Conservation (phyloP, 2,329 filamentous ascomycete species). For the Aschersonia sp. region DNA sequence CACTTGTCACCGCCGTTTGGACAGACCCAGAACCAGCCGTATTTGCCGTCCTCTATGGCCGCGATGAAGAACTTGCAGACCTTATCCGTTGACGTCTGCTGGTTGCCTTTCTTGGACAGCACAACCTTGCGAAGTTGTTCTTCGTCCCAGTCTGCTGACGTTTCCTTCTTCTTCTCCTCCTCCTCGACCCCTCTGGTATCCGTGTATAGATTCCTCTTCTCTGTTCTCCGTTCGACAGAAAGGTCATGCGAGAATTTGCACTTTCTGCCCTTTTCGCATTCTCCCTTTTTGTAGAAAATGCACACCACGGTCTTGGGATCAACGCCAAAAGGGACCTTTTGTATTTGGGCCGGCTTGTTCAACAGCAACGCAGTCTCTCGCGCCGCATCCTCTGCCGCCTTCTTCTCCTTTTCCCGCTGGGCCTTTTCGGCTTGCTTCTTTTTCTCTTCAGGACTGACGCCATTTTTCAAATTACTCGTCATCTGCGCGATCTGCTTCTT, state of each 20-base stretch:
- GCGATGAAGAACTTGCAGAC: conserved; percentile 98
- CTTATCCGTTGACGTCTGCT: conserved; percentile 88
- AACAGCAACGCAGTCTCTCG: conserved; percentile 70
- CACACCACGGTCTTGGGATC: conserved; percentile 96
- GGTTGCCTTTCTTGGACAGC: conserved; percentile 92
- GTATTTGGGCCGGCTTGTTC: conserved; percentile 84
- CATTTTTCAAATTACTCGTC: conserved; percentile 54
- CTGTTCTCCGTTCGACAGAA: conserved; percentile 75
- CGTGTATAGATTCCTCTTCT: conserved; percentile 84
- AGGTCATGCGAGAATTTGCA: conserved; percentile 97
- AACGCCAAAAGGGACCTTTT: conserved; percentile 95
- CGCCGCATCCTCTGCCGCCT: conserved; percentile 72
- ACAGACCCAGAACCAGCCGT: conserved; percentile 98
- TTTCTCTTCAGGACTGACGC: conserved; percentile 80
- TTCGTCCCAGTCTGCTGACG: conserved; percentile 95
- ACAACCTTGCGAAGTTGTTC: conserved; percentile 87
- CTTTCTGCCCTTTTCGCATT: conserved; percentile 93
- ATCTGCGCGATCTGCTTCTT: conserved; percentile 86
- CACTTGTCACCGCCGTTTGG: conserved; percentile 94
- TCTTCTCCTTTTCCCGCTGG: conserved; percentile 72
- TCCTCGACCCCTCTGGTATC: conserved; percentile 61
- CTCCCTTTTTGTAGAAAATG: conserved; percentile 93
- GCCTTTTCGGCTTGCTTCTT: conserved; percentile 54
- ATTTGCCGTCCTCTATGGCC: conserved; percentile 95
- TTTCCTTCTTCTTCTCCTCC: conserved; percentile 76